A percentile compares a stretch with the other conserved stretches of the same genome.
phyloP scores from a whole-genome alignment of 768 basidiomycete species.

The Mycena crocata region DNA sequence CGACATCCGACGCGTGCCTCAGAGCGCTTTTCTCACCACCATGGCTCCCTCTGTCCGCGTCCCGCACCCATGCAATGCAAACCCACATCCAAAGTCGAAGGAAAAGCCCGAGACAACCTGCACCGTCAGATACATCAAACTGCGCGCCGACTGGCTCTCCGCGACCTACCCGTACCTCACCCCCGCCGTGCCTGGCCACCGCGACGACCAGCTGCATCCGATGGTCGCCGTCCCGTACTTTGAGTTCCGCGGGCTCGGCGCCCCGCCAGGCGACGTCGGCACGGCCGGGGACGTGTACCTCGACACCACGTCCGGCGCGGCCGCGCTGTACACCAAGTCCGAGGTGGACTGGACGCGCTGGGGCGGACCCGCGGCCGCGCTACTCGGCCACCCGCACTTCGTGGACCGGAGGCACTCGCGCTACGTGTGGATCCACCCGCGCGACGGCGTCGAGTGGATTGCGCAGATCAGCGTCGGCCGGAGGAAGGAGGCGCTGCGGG shows the following conservation, averaged over 20 bases:
- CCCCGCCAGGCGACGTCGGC: constrained; percentile 10
- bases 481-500: not conserved
- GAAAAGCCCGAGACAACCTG: no score
- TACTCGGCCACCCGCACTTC: constrained; percentile 7
- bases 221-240: constrained; percentile 9
- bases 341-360: constrained; percentile 15
- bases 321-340: constrained; percentile 6
- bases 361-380: not conserved
- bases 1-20: not conserved
- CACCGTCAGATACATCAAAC: no score
- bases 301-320: constrained; percentile 3
- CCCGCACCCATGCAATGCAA: no score
- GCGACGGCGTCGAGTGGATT: constrained; percentile 17
- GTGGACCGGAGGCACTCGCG: not conserved
- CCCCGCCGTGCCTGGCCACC: not conserved
- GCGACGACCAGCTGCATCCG: no score
- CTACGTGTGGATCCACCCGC: constrained; percentile 1
- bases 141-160: no score
- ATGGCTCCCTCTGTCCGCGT: no score
- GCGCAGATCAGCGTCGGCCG: not conserved
- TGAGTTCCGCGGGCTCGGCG: constrained; percentile 7
- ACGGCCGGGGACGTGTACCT: constrained; percentile 23
- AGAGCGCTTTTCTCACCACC: no score
- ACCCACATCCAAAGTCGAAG: no score
- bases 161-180: no score